Evolutionary conservation across 2,329 filamentous ascomycete species (phyloP).

Genomic region (Kalaharituber pfeilii): DNA sequence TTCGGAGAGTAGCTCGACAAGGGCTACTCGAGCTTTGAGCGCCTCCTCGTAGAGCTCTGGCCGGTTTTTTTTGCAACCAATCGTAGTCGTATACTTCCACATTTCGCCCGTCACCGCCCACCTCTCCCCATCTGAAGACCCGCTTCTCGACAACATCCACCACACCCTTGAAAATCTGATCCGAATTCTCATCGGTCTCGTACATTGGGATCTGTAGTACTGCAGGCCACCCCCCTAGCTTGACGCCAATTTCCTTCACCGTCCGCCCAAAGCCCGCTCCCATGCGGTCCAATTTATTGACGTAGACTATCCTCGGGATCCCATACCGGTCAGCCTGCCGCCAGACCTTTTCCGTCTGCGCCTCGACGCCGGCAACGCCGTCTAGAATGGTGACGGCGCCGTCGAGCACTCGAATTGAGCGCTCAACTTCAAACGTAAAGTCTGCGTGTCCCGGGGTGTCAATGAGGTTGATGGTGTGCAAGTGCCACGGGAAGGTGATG

Average conservation of each 20-base stretch:
- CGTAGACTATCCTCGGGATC: conserved; percentile 65
- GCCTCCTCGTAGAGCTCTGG: conserved; percentile 19
- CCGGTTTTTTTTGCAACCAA: conserved; percentile 13
- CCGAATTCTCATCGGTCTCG: conserved; percentile 48
- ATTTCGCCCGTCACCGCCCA: conserved; percentile 46
- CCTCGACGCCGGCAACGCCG: conserved; percentile 84
- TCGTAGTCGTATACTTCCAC: conserved; percentile 28
- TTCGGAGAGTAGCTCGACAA: conserved; percentile 74
- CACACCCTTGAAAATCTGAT: conserved; percentile 49
- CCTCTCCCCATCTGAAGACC: conserved; percentile 51
- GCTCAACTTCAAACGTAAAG: conserved; percentile 89
- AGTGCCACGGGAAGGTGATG: conserved; percentile 85
- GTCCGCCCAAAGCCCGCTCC: conserved; percentile 69
- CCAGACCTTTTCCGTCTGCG: conserved; percentile 95
- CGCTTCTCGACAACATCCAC: conserved; percentile 64
- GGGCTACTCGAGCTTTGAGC: conserved; percentile 50
- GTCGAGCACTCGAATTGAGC: conserved; percentile 73
- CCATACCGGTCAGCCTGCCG: conserved; percentile 66
- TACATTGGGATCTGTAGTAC: conserved; percentile 96
- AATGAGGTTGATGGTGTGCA: conserved; percentile 73
- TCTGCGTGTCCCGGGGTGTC: conserved; percentile 95
- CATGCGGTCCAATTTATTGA: conserved; percentile 74
- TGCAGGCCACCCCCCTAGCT: conserved; percentile 68
- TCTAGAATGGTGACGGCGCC: conserved; percentile 87
- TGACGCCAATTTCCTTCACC: conserved; percentile 65